These are phyloP conservation scores for Globisporangium polare DNA, from an alignment of 352 stramenopile genomes.

Conservation along the genomic window DNA sequence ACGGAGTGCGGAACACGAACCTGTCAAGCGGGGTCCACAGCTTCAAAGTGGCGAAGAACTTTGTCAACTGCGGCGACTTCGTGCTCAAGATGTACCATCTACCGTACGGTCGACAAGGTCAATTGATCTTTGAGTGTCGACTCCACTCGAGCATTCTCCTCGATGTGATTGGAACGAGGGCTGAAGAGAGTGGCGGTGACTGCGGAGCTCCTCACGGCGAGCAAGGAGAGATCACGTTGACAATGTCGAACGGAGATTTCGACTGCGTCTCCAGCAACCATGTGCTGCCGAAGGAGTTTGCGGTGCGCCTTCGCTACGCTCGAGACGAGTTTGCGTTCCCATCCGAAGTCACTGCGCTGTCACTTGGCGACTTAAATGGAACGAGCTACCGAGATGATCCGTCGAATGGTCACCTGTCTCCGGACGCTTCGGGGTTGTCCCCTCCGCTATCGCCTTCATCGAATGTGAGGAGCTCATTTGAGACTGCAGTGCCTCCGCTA, in stretches of 20 bases:
- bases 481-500: neutral
- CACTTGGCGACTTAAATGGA: slow-evolving; percentile 20
- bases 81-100: slow-evolving; percentile 86
- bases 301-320: slow-evolving; percentile 48
- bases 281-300: slow-evolving; percentile 62
- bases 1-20: slow-evolving; percentile 68
- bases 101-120: slow-evolving; percentile 76
- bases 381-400: slow-evolving; percentile 13
- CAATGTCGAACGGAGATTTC: slow-evolving; percentile 71
- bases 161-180: slow-evolving; percentile 30
- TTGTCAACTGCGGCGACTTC: slow-evolving; percentile 64
- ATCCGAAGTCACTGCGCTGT: slow-evolving; percentile 22
- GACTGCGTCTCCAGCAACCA: slow-evolving; percentile 77
- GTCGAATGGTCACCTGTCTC: neutral
- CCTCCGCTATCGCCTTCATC: neutral
- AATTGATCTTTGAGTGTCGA: slow-evolving; percentile 76
- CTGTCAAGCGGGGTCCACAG: slow-evolving; percentile 47
- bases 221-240: slow-evolving; percentile 44
- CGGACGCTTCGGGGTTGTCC: neutral
- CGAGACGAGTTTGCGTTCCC: slow-evolving; percentile 53
- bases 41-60: slow-evolving; percentile 63
- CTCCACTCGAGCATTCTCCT: slow-evolving; percentile 72
- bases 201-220: slow-evolving; percentile 16
- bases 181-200: slow-evolving; percentile 15
- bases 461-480: slow-evolving; percentile 14